Conservation (phyloP, 2,329 filamentous ascomycete genomes). For the Lecanicillium sp. region DNA sequence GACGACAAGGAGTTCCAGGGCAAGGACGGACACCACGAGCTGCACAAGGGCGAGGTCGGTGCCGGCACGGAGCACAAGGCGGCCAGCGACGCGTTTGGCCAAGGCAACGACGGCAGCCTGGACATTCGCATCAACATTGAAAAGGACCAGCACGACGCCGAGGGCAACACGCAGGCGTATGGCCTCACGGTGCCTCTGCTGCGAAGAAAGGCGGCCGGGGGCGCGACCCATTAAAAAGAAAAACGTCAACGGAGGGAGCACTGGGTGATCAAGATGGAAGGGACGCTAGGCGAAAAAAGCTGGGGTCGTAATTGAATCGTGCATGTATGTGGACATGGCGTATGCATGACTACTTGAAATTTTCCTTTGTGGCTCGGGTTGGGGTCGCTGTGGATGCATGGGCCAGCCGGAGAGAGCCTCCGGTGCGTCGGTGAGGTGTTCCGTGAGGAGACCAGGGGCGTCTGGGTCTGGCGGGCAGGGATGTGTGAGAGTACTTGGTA, state of each 20-base stretch:
- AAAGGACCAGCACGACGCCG: constrained; percentile 72
- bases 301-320: too few relatives aligned
- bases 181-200: constrained; percentile 79
- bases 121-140: constrained; percentile 86
- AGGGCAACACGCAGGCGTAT: constrained; percentile 76
- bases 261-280: constrained; percentile 6
- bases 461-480: too few relatives aligned
- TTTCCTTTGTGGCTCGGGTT: too few relatives aligned
- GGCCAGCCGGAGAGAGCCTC: constrained; percentile 3
- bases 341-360: neutral
- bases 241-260: neutral
- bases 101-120: constrained; percentile 54
- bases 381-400: too few relatives aligned
- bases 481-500: too few relatives aligned
- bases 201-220: constrained; percentile 1
- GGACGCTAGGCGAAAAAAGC: too few relatives aligned
- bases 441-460: neutral
- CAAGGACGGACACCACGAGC: constrained; percentile 62
- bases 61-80: constrained; percentile 76
- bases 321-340: too few relatives aligned
- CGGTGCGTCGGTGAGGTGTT: constrained; percentile 6
- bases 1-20: constrained; percentile 30
- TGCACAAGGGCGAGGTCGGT: constrained; percentile 70
- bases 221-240: neutral
- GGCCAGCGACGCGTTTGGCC: constrained; percentile 51